Evolutionary conservation across 208 protist species (phyloP).

Genomic region (Crithidia fasciculata): DNA sequence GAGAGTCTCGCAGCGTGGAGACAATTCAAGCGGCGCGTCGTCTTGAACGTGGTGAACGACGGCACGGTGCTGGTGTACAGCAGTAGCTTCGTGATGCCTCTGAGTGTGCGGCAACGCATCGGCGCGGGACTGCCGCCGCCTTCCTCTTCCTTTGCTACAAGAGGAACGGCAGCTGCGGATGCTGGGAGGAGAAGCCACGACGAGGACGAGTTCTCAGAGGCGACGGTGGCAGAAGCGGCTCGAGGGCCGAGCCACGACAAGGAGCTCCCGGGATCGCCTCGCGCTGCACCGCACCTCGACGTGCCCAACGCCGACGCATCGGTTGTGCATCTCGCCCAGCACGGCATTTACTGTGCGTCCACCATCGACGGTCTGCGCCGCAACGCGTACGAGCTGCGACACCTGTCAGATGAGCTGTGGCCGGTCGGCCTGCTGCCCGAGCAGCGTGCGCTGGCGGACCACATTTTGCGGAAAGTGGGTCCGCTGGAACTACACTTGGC

Average conservation of each 20-base stretch:
- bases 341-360: constrained; percentile 18
- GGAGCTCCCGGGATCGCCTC: background rate
- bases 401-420: constrained; percentile 32
- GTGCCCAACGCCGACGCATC: constrained; percentile 10
- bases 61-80: constrained; percentile 50
- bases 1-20: constrained; percentile 34
- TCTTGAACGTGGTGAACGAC: constrained; percentile 46
- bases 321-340: constrained; percentile 7
- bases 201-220: background rate
- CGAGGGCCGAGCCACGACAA: constrained; percentile 5
- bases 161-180: too few species aligned
- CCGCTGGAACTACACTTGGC: constrained; percentile 47
- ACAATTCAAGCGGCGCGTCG: constrained; percentile 37
- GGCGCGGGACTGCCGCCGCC: background rate
- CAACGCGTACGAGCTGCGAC: constrained; percentile 12
- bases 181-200: too few species aligned
- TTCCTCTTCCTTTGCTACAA: background rate
- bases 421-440: constrained; percentile 33
- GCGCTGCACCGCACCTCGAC: background rate
- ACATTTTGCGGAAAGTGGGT: constrained; percentile 29
- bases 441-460: constrained; percentile 40
- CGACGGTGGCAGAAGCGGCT: background rate
- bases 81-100: constrained; percentile 38
- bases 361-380: constrained; percentile 8
- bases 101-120: constrained; percentile 10